A percentile compares a stretch with the other conserved stretches of the same genome.
Evolutionary conservation across 352 stramenopile genomes (phyloP).

Genomic region (Pythium angustatum): DNA sequence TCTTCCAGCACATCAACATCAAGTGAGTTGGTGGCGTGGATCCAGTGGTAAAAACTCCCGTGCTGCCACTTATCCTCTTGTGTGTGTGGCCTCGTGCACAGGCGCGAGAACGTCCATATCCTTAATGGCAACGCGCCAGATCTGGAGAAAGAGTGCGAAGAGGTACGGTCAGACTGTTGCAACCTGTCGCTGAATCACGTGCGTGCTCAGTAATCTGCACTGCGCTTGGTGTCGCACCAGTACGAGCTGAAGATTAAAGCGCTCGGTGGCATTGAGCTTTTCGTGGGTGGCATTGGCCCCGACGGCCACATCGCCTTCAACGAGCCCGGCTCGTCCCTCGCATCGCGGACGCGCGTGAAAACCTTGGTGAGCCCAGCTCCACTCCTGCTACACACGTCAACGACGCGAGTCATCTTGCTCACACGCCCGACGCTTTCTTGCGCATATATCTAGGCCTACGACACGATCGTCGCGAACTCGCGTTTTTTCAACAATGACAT

Average conservation of each 20-base stretch:
- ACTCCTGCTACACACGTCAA: no score
- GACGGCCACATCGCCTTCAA: conserved; percentile 95
- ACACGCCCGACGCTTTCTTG: no score
- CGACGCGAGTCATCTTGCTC: no score
- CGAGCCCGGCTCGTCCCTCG: conserved; percentile 83
- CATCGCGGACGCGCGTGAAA: conserved; percentile 85
- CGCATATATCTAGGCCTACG: conserved; percentile 59
- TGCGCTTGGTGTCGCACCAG: conserved; percentile 19
- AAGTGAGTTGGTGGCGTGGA: conserved; percentile 44
- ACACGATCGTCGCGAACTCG: conserved; percentile 89
- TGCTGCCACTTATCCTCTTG: not conserved
- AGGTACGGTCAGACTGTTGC: conserved; percentile 29
- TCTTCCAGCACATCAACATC: conserved; percentile 91
- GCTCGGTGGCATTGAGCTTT: conserved; percentile 89
- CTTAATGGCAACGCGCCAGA: conserved; percentile 83
- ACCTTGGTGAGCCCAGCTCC: conserved; percentile 70
- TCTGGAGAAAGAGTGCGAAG: conserved; percentile 70
- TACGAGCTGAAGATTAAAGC: conserved; percentile 86
- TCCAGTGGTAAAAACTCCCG: not conserved
- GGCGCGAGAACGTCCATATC: conserved; percentile 87
- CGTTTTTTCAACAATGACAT: conserved; percentile 87
- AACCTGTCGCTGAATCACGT: not conserved
- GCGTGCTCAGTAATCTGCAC: not conserved
- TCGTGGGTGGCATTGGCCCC: conserved; percentile 91
- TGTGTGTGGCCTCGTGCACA: conserved; percentile 9